Evolutionary conservation across 2,329 filamentous ascomycete genomes (phyloP).

Genomic region (Penicillium sp.): DNA sequence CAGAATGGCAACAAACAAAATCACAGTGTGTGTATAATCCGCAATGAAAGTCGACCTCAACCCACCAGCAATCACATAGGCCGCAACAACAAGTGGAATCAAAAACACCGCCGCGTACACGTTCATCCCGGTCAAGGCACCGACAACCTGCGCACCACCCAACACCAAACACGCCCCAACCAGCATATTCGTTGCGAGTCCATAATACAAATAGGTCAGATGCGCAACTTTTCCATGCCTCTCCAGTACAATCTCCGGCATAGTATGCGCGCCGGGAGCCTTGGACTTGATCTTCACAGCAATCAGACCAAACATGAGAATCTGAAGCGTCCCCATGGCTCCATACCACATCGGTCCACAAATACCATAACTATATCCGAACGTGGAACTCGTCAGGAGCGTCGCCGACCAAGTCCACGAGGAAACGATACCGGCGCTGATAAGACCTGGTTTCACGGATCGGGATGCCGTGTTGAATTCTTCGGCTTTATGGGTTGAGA

Average conservation of each 20-base stretch:
- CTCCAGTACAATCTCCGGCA: slow-evolving; percentile 42
- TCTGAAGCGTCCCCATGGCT: slow-evolving; percentile 41
- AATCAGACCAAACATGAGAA: slow-evolving; percentile 43
- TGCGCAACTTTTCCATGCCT: slow-evolving; percentile 41
- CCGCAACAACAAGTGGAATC: slow-evolving; percentile 40
- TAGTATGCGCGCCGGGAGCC: slow-evolving; percentile 44
- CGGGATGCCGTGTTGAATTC: slow-evolving; percentile 50
- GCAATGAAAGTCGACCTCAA: slow-evolving; percentile 43
- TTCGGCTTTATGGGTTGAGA: slow-evolving; percentile 40
- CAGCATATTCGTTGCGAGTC: slow-evolving; percentile 42
- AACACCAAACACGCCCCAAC: slow-evolving; percentile 42
- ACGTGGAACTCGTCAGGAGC: slow-evolving; percentile 42
- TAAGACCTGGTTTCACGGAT: slow-evolving; percentile 40
- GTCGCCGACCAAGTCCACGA: slow-evolving; percentile 53
- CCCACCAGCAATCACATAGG: slow-evolving; percentile 43
- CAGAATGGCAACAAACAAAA: slow-evolving; percentile 41
- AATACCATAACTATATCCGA: slow-evolving; percentile 45
- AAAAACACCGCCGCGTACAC: slow-evolving; percentile 44
- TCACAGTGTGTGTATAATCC: slow-evolving; percentile 44
- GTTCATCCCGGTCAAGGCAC: slow-evolving; percentile 42
- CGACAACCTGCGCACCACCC: slow-evolving; percentile 40
- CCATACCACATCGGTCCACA: slow-evolving; percentile 46
- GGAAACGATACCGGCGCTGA: slow-evolving; percentile 48
- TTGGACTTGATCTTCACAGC: slow-evolving; percentile 45
- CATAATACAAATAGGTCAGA: slow-evolving; percentile 42